These are phyloP conservation scores for Coffea humblotiana DNA, from an alignment of 305 asterid genomes.

Conservation along the genomic window DNA sequence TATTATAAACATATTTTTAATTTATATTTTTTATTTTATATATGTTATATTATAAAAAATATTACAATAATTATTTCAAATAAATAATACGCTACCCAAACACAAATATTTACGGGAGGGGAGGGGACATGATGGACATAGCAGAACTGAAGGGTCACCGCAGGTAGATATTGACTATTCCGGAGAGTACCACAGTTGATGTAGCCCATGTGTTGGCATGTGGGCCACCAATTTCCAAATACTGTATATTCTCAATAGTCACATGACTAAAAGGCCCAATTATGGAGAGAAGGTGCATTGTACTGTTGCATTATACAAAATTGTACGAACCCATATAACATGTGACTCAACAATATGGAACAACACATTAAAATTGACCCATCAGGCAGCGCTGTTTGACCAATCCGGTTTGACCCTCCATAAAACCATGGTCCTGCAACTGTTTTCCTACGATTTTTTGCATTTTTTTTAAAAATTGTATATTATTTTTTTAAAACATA, in stretches of 20 bases:
- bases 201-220: slow-evolving; percentile 46
- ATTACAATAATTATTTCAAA: too few species aligned
- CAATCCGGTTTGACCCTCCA: not conserved
- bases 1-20: too few species aligned
- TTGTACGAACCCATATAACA: slow-evolving; percentile 12
- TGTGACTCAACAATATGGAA: not conserved
- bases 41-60: too few species aligned
- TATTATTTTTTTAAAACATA: too few species aligned
- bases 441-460: not conserved
- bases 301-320: not conserved
- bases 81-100: too few species aligned
- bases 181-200: not conserved
- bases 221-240: slow-evolving; percentile 50
- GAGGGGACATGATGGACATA: not conserved
- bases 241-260: slow-evolving; percentile 42
- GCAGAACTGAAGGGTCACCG: too few species aligned
- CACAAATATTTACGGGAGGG: too few species aligned
- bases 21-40: too few species aligned
- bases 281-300: not conserved
- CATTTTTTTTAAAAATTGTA: too few species aligned
- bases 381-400: slow-evolving; percentile 1
- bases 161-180: too few species aligned
- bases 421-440: not conserved
- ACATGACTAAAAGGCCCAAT: slow-evolving; percentile 36
- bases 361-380: not conserved